A percentile compares a stretch with the other conserved stretches of the same genome.
Evolutionary conservation across 2,329 filamentous ascomycete species (phyloP).

Genomic region (Exophiala bonariae): DNA sequence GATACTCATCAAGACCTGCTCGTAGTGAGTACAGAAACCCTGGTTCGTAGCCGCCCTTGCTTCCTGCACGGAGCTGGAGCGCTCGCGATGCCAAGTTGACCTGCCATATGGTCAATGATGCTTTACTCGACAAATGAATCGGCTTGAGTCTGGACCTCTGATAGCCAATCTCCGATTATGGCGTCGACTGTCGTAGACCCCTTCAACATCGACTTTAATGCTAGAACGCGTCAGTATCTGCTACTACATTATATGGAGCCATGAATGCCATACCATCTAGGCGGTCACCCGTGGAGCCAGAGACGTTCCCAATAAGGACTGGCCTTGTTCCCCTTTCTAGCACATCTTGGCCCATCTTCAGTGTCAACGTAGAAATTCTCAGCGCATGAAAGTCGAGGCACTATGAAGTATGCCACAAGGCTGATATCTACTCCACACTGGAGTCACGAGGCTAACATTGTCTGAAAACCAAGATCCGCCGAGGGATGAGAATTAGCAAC

Average conservation of each 20-base stretch:
- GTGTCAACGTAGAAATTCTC: too few relatives aligned
- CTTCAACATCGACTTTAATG: background rate
- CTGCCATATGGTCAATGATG: background rate
- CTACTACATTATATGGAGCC: too few relatives aligned
- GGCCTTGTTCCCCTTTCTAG: background rate
- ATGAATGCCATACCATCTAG: background rate
- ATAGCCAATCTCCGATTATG: constrained; percentile 38
- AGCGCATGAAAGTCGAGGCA: too few relatives aligned
- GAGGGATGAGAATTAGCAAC: too few relatives aligned
- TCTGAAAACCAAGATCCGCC: too few relatives aligned
- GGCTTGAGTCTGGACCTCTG: too few relatives aligned
- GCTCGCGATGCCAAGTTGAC: constrained; percentile 3
- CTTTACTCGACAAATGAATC: too few relatives aligned
- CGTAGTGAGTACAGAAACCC: constrained; percentile 5
- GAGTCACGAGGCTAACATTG: too few relatives aligned
- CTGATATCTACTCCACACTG: too few relatives aligned
- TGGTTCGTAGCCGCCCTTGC: constrained; percentile 10
- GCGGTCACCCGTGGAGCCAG: constrained; percentile 1
- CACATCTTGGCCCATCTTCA: background rate
- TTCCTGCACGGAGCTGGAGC: constrained; percentile 6
- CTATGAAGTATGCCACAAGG: too few relatives aligned
- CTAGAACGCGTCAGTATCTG: background rate
- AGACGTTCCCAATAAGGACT: background rate
- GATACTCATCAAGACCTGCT: constrained; percentile 2
- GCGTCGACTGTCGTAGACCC: background rate